phyloP scores from a whole-genome alignment of 2,329 filamentous ascomycete species.

The Cryphonectria nitschkei region DNA sequence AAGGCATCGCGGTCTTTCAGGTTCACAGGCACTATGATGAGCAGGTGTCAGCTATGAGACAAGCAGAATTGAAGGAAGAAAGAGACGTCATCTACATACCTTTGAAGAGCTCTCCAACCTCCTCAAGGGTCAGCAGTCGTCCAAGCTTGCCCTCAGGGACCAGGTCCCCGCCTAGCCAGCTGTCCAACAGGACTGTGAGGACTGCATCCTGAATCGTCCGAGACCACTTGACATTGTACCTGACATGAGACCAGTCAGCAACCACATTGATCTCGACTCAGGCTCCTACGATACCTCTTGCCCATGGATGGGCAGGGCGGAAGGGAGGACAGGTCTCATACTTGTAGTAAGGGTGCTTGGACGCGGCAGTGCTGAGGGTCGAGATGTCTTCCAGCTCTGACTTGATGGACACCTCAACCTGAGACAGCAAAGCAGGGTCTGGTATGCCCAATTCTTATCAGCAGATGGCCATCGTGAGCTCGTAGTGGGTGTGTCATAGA shows the following conservation, averaged over 20 bases:
- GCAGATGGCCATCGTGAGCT: background rate
- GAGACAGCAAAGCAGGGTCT: constrained; percentile 71
- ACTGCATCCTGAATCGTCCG: constrained; percentile 81
- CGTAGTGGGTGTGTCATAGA: constrained; percentile 17
- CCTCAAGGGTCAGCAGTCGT: constrained; percentile 82
- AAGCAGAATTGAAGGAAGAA: background rate
- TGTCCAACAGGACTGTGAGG: constrained; percentile 59
- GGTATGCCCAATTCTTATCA: constrained; percentile 11
- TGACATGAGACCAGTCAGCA: constrained; percentile 37
- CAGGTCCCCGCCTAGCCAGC: constrained; percentile 78
- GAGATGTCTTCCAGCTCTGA: constrained; percentile 72
- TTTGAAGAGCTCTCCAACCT: constrained; percentile 77
- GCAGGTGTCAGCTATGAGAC: constrained; percentile 7
- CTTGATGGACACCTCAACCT: constrained; percentile 72
- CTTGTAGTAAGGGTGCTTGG: constrained; percentile 95
- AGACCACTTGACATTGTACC: constrained; percentile 84
- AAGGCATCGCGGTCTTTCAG: constrained; percentile 88
- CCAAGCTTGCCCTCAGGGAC: constrained; percentile 59
- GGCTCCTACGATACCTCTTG: background rate
- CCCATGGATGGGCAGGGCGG: background rate
- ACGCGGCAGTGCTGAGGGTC: constrained; percentile 73
- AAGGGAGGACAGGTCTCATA: constrained; percentile 43
- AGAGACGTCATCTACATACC: constrained; percentile 52
- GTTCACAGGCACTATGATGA: constrained; percentile 76
- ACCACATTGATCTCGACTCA: background rate